These are phyloP conservation scores for Dioscorea cayenensis DNA, from an alignment of 116 monocot genomes.

Conservation along the genomic window DNA sequence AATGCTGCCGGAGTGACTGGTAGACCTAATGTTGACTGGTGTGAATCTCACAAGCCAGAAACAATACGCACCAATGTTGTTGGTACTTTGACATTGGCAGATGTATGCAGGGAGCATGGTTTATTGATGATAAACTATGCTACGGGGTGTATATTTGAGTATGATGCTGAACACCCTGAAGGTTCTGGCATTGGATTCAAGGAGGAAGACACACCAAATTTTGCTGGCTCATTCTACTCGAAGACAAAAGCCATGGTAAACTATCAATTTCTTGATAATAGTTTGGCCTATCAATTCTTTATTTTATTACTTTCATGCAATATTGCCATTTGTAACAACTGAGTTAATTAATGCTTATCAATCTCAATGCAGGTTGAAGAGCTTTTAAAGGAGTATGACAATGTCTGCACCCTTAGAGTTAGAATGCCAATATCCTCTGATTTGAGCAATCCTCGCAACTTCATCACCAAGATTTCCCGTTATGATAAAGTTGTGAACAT, in stretches of 20 bases:
- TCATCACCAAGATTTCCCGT: slow-evolving; percentile 67
- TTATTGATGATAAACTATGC: slow-evolving; percentile 65
- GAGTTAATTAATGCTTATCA: background rate
- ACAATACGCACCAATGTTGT: slow-evolving; percentile 68
- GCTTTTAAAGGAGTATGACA: slow-evolving; percentile 60
- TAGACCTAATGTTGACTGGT: slow-evolving; percentile 79
- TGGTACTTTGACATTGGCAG: slow-evolving; percentile 62
- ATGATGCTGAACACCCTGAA: slow-evolving; percentile 52
- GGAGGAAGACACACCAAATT: slow-evolving; percentile 62
- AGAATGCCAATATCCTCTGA: slow-evolving; percentile 79
- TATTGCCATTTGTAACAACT: background rate
- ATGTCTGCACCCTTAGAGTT: slow-evolving; percentile 71
- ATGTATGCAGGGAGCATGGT: slow-evolving; percentile 53
- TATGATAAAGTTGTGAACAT: slow-evolving; percentile 75
- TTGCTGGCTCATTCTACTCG: slow-evolving; percentile 61
- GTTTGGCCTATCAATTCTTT: background rate
- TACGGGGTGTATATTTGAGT: slow-evolving; percentile 76
- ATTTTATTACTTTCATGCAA: background rate
- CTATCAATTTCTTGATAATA: background rate
- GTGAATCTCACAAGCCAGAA: slow-evolving; percentile 65
- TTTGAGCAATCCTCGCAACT: slow-evolving; percentile 66
- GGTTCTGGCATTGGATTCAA: slow-evolving; percentile 69
- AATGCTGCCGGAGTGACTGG: slow-evolving; percentile 80
- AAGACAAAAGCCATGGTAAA: slow-evolving; percentile 75
- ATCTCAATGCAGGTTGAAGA: slow-evolving; percentile 54